These are phyloP conservation scores for Naegleria gruberi DNA, from an alignment of 208 protist genomes.

Conservation along the genomic window DNA sequence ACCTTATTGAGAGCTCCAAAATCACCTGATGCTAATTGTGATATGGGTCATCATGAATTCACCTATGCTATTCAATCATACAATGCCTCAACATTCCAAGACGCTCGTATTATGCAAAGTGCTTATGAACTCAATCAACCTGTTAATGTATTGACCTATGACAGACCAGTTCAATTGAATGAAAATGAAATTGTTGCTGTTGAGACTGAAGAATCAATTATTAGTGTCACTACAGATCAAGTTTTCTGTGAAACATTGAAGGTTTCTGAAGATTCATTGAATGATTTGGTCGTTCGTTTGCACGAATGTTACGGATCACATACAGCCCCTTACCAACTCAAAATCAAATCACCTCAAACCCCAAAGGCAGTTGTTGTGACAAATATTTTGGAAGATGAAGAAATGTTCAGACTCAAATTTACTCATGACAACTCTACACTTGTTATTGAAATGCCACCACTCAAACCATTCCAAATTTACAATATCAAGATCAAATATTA, in stretches of 20 bases:
- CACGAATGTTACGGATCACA: background rate
- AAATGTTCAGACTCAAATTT: background rate
- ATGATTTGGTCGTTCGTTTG: background rate
- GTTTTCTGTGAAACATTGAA: constrained; percentile 3
- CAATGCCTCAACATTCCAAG: background rate
- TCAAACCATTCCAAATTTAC: background rate
- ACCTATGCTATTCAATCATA: background rate
- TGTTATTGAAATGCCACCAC: background rate
- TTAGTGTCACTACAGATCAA: background rate
- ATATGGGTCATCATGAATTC: constrained; percentile 16
- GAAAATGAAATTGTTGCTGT: background rate
- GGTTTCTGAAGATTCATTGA: background rate
- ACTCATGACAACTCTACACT: background rate
- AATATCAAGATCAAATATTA: background rate
- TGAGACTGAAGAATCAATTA: background rate
- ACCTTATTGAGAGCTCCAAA: constrained; percentile 1
- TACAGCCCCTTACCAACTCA: background rate
- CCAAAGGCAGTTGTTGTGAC: background rate
- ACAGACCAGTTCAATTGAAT: background rate
- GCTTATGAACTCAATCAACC: constrained; percentile 1
- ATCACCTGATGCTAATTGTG: constrained; percentile 9
- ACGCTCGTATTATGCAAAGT: background rate
- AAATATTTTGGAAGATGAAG: background rate
- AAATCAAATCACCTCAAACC: background rate
- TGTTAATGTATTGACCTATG: background rate